Percentiles rank a stretch among this genome's conserved stretches.
Evolutionary conservation across 192 early-diverging fungal species (phyloP).

Genomic region (Chytriomyces sp.): DNA sequence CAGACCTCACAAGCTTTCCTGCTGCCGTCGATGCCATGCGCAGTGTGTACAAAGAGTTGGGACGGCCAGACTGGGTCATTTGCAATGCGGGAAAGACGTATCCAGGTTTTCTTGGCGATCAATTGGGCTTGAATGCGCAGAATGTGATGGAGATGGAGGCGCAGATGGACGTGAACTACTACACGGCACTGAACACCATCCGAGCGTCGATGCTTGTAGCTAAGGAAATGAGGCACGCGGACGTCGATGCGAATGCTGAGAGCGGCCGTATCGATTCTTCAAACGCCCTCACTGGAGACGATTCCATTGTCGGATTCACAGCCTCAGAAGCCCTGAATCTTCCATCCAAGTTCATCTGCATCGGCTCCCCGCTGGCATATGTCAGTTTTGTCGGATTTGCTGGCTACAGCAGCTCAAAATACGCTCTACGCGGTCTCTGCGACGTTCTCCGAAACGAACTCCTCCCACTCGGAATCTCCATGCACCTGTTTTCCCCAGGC

Average conservation of each 20-base stretch:
- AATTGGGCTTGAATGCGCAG: not conserved
- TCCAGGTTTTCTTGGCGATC: slow-evolving; percentile 19
- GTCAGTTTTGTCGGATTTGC: slow-evolving; percentile 49
- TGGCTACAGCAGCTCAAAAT: slow-evolving; percentile 45
- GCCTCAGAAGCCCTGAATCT: not conserved
- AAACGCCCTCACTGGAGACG: not conserved
- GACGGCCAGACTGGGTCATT: slow-evolving; percentile 24
- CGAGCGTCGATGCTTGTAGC: slow-evolving; percentile 40
- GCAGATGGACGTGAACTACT: slow-evolving; percentile 53
- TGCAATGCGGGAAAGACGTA: slow-evolving; percentile 1
- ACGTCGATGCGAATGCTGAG: not conserved
- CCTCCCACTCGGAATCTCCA: slow-evolving; percentile 34
- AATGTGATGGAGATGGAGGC: slow-evolving; percentile 1
- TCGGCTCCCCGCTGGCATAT: slow-evolving; percentile 40
- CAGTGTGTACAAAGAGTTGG: not conserved
- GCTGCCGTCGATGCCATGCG: not conserved
- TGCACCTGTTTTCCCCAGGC: slow-evolving; percentile 46
- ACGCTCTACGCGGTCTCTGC: slow-evolving; percentile 47
- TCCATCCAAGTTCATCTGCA: slow-evolving; percentile 44
- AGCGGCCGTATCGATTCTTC: not conserved
- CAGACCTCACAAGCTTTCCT: not conserved
- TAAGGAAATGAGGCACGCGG: not conserved
- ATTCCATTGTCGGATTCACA: slow-evolving; percentile 10
- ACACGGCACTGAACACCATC: slow-evolving; percentile 45
- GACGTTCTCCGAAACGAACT: slow-evolving; percentile 49